Conservation (phyloP, 805 yeast species). For the Blastobotrys terrestris region DNA sequence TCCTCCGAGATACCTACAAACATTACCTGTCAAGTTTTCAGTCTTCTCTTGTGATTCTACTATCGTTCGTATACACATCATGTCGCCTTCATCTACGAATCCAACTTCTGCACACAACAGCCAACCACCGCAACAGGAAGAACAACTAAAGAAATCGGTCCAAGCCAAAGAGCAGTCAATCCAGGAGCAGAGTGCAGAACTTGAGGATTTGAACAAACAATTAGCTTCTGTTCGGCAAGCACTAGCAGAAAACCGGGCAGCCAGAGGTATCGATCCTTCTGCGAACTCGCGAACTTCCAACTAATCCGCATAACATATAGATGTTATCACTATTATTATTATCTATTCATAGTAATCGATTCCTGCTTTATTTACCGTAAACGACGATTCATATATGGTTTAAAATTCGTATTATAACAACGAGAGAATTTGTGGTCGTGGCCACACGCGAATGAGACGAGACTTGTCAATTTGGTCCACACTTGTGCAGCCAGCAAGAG, state of each 20-base stretch:
- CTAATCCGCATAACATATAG: not conserved
- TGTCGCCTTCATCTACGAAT: not conserved
- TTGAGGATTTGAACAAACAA: conserved; percentile 4
- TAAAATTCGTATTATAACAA: not conserved
- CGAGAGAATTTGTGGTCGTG: conserved; percentile 1
- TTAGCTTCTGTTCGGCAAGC: not conserved
- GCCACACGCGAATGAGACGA: conserved; percentile 3
- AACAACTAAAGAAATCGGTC: not conserved
- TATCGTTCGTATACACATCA: not conserved
- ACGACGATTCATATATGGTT: too few species aligned
- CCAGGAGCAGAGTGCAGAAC: conserved; percentile 3
- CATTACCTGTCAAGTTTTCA: too few species aligned
- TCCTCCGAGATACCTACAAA: too few species aligned
- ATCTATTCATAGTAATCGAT: not conserved
- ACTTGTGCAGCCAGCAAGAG: conserved; percentile 18
- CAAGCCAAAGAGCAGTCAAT: conserved; percentile 3
- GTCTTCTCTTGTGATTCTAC: not conserved
- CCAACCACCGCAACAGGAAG: not conserved
- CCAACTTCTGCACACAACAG: not conserved
- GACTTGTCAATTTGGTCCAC: not conserved
- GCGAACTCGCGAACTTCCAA: not conserved
- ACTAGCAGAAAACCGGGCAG: conserved; percentile 4
- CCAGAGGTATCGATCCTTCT: not conserved
- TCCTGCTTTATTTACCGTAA: too few species aligned
- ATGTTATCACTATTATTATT: not conserved